phyloP scores from a whole-genome alignment of 352 stramenopile genomes.

The Phytophthora kernoviae region DNA sequence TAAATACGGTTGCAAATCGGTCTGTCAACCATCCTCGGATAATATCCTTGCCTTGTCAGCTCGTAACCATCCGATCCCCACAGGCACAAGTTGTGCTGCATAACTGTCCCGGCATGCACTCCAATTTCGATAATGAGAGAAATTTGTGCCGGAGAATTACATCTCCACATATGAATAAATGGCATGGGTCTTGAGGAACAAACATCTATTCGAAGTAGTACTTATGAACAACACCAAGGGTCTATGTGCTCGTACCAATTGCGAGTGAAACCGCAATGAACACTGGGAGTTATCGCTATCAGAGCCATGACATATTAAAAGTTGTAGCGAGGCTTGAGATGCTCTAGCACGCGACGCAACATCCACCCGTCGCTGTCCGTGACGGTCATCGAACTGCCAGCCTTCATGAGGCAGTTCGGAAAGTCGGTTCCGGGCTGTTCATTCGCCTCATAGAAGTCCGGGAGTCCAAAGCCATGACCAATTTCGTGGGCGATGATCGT shows the following conservation, averaged over 20 bases:
- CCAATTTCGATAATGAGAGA: constrained; percentile 50
- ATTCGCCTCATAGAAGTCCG: constrained; percentile 17
- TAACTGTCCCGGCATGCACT: too few relatives aligned
- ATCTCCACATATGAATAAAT: too few relatives aligned
- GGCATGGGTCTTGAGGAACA: too few relatives aligned
- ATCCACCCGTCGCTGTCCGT: constrained; percentile 17
- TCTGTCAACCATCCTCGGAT: too few relatives aligned
- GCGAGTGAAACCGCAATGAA: not conserved
- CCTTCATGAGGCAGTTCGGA: constrained; percentile 10
- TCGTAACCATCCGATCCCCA: too few relatives aligned
- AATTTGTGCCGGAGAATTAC: constrained; percentile 46
- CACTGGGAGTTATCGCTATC: too few relatives aligned
- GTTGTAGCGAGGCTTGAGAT: constrained; percentile 14
- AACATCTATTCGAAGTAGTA: not conserved
- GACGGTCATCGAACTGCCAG: constrained; percentile 9
- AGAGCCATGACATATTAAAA: not conserved
- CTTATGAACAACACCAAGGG: constrained; percentile 1
- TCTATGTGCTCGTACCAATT: constrained; percentile 1
- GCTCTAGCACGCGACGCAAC: constrained; percentile 15
- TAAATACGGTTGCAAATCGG: too few relatives aligned
- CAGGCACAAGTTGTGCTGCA: too few relatives aligned
- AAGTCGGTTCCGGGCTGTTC: constrained; percentile 5
- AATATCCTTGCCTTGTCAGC: too few relatives aligned
- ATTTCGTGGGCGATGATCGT: constrained; percentile 38
- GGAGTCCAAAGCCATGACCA: constrained; percentile 13